Conservation (phyloP, 257 asterid genomes). For the Jacaranda mimosifolia region DNA sequence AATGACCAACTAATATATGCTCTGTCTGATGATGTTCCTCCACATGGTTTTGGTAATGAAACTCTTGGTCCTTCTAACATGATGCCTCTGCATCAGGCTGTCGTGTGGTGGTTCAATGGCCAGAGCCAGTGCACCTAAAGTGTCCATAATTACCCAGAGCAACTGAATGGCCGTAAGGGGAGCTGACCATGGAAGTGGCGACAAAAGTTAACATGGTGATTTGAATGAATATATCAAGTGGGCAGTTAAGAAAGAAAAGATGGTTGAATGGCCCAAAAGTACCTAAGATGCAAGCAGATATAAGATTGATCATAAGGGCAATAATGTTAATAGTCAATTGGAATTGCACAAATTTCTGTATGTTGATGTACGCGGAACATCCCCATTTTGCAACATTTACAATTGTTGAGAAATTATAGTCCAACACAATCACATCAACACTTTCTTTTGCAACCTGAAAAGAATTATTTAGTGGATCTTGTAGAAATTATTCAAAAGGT, state of each 20-base stretch:
- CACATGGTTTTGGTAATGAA: conserved; percentile 92
- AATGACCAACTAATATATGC: conserved; percentile 79
- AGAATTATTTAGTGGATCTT: conserved; percentile 24
- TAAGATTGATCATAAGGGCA: conserved; percentile 89
- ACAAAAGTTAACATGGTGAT: neutral
- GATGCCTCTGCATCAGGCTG: conserved; percentile 91
- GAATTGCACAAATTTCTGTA: conserved; percentile 97
- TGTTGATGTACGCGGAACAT: conserved; percentile 94
- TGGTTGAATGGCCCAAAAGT: neutral
- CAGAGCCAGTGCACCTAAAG: conserved; percentile 96
- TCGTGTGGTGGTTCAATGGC: conserved; percentile 98
- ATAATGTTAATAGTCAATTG: conserved; percentile 95
- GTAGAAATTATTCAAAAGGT: neutral
- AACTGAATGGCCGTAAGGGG: conserved; percentile 98
- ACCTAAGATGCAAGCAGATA: conserved; percentile 92
- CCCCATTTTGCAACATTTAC: conserved; percentile 99
- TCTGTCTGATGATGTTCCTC: conserved; percentile 94
- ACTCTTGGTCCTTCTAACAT: conserved; percentile 68
- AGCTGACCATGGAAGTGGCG: conserved; percentile 75
- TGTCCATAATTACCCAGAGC: conserved; percentile 99
- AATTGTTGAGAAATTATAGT: conserved; percentile 92
- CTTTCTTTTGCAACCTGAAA: conserved; percentile 97
- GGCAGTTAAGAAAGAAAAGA: neutral
- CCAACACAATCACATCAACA: conserved; percentile 94
- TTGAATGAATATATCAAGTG: neutral